These are phyloP conservation scores for Cystoderma amianthinum DNA, from an alignment of 768 basidiomycete species.

Conservation along the genomic window DNA sequence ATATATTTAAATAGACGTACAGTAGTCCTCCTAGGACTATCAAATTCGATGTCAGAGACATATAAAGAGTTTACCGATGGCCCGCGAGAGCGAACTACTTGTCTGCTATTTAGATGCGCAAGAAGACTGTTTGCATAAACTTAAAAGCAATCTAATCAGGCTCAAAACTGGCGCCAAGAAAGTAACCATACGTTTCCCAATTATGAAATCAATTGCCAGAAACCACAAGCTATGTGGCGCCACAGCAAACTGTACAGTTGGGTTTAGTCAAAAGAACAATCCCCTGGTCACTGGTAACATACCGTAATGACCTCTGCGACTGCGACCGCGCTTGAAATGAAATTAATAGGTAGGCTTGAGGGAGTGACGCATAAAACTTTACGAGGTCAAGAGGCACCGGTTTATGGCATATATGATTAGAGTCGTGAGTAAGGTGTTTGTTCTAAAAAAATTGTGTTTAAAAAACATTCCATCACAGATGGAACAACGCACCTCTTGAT, in stretches of 20 bases:
- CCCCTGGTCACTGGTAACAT: not conserved
- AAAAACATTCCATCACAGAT: not conserved
- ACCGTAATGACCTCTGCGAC: conserved; percentile 30
- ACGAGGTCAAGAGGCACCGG: conserved; percentile 43
- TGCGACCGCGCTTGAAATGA: conserved; percentile 22
- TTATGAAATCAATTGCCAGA: conserved; percentile 34
- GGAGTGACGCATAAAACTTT: conserved; percentile 7
- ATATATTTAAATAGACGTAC: not conserved
- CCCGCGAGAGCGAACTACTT: conserved; percentile 12
- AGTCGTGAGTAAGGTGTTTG: conserved; percentile 31
- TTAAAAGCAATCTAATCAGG: conserved; percentile 6
- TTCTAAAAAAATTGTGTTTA: conserved; percentile 16
- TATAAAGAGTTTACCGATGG: not conserved
- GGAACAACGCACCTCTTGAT: conserved; percentile 18
- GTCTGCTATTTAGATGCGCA: conserved; percentile 33
- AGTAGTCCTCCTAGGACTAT: not conserved
- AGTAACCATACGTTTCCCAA: conserved; percentile 33
- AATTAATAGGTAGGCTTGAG: not conserved
- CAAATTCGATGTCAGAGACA: not conserved
- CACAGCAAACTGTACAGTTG: conserved; percentile 15
- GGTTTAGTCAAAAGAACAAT: not conserved
- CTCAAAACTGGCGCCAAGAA: not conserved
- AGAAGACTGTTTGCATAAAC: conserved; percentile 43
- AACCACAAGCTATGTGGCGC: conserved; percentile 26
- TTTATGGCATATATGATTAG: conserved; percentile 45